Evolutionary conservation across 129 eudicot species (phyloP), one percentile per base, ranked within the genome.

Genomic region (Arctium lappa): DNA sequence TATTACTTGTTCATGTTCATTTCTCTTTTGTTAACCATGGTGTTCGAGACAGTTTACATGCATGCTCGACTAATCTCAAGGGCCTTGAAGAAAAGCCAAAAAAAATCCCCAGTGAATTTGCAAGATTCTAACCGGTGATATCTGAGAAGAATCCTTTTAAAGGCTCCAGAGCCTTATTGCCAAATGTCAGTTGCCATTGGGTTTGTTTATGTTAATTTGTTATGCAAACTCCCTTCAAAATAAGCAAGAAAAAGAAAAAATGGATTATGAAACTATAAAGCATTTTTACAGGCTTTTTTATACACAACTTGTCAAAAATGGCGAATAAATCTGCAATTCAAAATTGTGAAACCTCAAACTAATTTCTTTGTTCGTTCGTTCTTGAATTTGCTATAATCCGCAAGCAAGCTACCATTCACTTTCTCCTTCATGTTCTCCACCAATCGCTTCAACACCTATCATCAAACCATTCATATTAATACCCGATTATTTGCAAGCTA

Each of bases 341-440:
- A 27, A 40, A 36, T 16, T 18, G 39, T 62, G 32, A 69, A 65
- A 79, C 5, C 32, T 88, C 86, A 87, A 42, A 86, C 91, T 86
- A 87, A 80, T 69, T 72, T 85, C 84, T 72, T 74, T 2, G 76
- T 68, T 36, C 82, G 76, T 82, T 94, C 97, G 48, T 83, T 89
- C 87, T 86, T 90, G 81, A 91, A 94, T 82, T 79, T 78, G 81
- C 86, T 74, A 74, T 94, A 94, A 82, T 94, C 98, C 0, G 96
- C 92, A 79, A 91, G 90, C 87, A 94, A 87, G 83, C 91, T 92
- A 30, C 88, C 80, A 83, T 92, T 92, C n/a, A 92, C 98, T 84
- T 92, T 94, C 18, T 91, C 85, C 89, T 89, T 94, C 98, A 92
- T 94, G 92, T 88, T 94, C 88, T 83, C 93, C 80, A 94, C 90